Percentiles rank a stretch among this genome's conserved stretches.
These are phyloP conservation scores for Boletus smithii DNA, from an alignment of 1,284 basidiomycete species.

Conservation along the genomic window DNA sequence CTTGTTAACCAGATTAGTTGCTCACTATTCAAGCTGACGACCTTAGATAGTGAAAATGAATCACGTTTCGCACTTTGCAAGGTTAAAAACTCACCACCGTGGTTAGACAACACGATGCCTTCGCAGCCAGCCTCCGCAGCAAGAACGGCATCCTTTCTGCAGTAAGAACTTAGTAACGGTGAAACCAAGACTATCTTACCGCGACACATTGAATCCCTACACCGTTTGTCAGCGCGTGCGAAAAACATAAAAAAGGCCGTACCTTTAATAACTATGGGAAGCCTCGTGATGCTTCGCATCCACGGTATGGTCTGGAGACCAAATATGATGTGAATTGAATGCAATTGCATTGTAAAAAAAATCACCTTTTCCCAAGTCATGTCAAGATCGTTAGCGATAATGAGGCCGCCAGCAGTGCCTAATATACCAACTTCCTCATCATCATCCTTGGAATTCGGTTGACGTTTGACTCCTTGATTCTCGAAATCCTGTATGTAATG, in stretches of 20 bases:
- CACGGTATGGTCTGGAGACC: slow-evolving; percentile 65
- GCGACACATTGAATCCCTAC: slow-evolving; percentile 74
- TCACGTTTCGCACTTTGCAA: neutral
- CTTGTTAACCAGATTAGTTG: slow-evolving; percentile 8
- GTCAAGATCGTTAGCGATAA: slow-evolving; percentile 61
- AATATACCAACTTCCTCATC: slow-evolving; percentile 40
- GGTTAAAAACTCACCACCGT: slow-evolving; percentile 63
- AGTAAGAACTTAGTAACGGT: slow-evolving; percentile 6
- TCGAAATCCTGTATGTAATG: slow-evolving; percentile 64
- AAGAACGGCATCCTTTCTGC: slow-evolving; percentile 71
- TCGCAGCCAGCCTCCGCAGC: slow-evolving; percentile 86
- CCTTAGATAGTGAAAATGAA: slow-evolving; percentile 38
- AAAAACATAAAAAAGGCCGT: slow-evolving; percentile 8
- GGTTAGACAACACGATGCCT: slow-evolving; percentile 88
- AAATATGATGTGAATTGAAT: slow-evolving; percentile 6
- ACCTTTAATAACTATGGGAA: slow-evolving; percentile 86
- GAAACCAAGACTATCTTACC: slow-evolving; percentile 34
- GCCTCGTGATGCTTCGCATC: slow-evolving; percentile 69
- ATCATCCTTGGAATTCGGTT: slow-evolving; percentile 27
- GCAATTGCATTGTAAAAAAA: slow-evolving; percentile 5
- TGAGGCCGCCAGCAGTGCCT: slow-evolving; percentile 64
- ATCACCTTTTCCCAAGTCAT: slow-evolving; percentile 70
- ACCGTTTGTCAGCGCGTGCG: slow-evolving; percentile 7
- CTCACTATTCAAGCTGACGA: slow-evolving; percentile 79
- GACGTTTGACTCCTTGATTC: slow-evolving; percentile 32